Conservation (phyloP, 495 filamentous ascomycete species). For the Aspergillus taichungensis region DNA sequence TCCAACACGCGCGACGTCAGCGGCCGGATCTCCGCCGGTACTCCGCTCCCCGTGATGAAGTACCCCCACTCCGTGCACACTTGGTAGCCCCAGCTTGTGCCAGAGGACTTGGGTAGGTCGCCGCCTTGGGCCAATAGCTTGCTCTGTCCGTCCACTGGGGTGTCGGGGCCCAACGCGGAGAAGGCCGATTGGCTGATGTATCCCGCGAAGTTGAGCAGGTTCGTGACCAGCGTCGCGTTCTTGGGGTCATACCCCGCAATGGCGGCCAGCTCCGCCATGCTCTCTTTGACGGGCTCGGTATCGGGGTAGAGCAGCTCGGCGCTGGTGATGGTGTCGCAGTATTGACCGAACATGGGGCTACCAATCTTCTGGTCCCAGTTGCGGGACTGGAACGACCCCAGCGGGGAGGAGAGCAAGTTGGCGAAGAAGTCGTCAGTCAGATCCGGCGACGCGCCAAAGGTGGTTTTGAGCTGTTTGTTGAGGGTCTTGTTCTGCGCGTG, state of each 20-base stretch:
- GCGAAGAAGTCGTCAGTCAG: slow-evolving; percentile 57
- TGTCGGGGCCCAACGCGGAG: not conserved
- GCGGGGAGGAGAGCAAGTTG: slow-evolving; percentile 37
- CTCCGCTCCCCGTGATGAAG: slow-evolving; percentile 55
- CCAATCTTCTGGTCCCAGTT: slow-evolving; percentile 65
- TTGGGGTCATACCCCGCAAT: slow-evolving; percentile 48
- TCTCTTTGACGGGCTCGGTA: slow-evolving; percentile 25
- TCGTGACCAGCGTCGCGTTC: slow-evolving; percentile 37
- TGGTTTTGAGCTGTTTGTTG: slow-evolving; percentile 45
- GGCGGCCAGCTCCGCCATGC: slow-evolving; percentile 38
- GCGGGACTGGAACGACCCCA: slow-evolving; percentile 48
- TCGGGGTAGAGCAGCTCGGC: slow-evolving; percentile 36
- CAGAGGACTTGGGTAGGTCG: slow-evolving; percentile 21
- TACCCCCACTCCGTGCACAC: slow-evolving; percentile 54
- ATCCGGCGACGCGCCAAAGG: slow-evolving; percentile 50
- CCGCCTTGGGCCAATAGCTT: no score
- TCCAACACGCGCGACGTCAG: slow-evolving; percentile 56
- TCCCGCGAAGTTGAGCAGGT: slow-evolving; percentile 58
- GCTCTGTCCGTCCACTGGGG: not conserved
- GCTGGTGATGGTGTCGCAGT: slow-evolving; percentile 51
- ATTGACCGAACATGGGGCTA: slow-evolving; percentile 43
- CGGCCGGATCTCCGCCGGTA: slow-evolving; percentile 47
- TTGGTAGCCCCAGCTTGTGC: slow-evolving; percentile 56
- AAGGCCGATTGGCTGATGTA: slow-evolving; percentile 43
- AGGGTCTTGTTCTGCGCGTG: slow-evolving; percentile 31